Base-by-base conservation (phyloP, 495 filamentous ascomycete species). In the Talaromyces adpressus region DNA sequence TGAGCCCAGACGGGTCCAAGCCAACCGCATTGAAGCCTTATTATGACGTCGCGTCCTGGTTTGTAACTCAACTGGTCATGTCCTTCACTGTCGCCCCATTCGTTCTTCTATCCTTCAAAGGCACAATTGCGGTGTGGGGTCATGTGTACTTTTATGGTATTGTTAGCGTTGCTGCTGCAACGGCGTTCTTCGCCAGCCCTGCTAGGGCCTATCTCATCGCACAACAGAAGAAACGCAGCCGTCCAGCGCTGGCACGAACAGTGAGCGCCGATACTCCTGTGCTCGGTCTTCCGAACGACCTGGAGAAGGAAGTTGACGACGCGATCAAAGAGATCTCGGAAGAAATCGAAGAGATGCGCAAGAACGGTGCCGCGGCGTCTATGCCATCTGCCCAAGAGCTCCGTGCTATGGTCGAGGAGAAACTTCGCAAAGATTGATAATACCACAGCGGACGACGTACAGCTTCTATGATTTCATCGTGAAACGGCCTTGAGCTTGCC, bases 71-170 rank as follows among this genome's bases (percentile, higher is more conserved):
- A 70, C 66, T 89, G 11, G 86, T 87, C 14, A 92, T 98, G 70
- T 85, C 87, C 63, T 98, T 96, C 75, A 81, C 85, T 59, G 88
- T 84, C 1, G 79, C 87, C 2, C 93, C 94, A 2, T 98, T 98
- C 77, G 81, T 96, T 61, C 76, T 96, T 54, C 86, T 97, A 11
- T 77, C 79, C 32, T 84, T 97, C 65, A 71, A 73, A 20, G 79
- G 82, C 56, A 90, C 87, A 1, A 70, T 95, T 36, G 71, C 75
- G 4, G 86, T 91, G 63, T 98, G 94, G 94, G 69, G 82, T 0
- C 84, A 89, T 32, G 87, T 95, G n/a, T 93, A 96, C 74, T 97
- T 91, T 79, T 98, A 96, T 77, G 85, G 85, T 41, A 77, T 92
- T 66, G 65, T 93, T 57, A 85, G 85, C 54, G 88, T 85, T n/a